A percentile compares a stretch with the other conserved stretches of the same genome.
Evolutionary conservation across 257 asterid genomes (phyloP).

Genomic region (Solanum rostratum): DNA sequence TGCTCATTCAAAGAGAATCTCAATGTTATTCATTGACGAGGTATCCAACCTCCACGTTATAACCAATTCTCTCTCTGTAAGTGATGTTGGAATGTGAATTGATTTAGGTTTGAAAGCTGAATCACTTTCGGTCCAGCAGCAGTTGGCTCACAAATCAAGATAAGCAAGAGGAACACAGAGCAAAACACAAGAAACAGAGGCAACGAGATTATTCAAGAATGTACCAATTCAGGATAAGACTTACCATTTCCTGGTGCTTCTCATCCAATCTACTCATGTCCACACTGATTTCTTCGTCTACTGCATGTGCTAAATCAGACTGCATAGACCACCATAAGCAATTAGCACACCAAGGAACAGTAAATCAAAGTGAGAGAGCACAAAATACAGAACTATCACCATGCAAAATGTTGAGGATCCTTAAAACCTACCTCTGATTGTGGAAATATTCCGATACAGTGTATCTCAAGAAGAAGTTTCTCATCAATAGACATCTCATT

Average conservation of each 20-base stretch:
- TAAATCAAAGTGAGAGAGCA: not conserved
- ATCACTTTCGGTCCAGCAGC: not conserved
- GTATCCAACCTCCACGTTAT: not conserved
- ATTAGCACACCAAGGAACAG: not conserved
- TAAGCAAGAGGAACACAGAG: not conserved
- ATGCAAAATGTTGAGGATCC: slow-evolving; percentile 1
- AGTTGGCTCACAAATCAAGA: not conserved
- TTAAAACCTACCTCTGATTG: slow-evolving; percentile 53
- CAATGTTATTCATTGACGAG: not conserved
- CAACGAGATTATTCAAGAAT: not conserved
- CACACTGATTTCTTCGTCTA: slow-evolving; percentile 46
- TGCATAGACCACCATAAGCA: slow-evolving; percentile 11
- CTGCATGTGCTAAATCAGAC: slow-evolving; percentile 44
- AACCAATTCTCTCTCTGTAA: not conserved
- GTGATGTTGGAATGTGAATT: not conserved
- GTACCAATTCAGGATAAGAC: not conserved
- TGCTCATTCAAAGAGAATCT: not conserved
- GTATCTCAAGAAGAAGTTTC: slow-evolving; percentile 67
- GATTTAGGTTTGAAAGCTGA: not conserved
- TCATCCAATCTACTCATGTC: slow-evolving; percentile 44
- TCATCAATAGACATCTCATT: slow-evolving; percentile 58
- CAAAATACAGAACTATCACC: slow-evolving; percentile 5
- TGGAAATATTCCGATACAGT: slow-evolving; percentile 72
- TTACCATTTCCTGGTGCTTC: slow-evolving; percentile 68
- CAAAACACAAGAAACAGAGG: not conserved